These are phyloP conservation scores for Leishmania mexicana DNA, from an alignment of 208 protist genomes.

Conservation along the genomic window DNA sequence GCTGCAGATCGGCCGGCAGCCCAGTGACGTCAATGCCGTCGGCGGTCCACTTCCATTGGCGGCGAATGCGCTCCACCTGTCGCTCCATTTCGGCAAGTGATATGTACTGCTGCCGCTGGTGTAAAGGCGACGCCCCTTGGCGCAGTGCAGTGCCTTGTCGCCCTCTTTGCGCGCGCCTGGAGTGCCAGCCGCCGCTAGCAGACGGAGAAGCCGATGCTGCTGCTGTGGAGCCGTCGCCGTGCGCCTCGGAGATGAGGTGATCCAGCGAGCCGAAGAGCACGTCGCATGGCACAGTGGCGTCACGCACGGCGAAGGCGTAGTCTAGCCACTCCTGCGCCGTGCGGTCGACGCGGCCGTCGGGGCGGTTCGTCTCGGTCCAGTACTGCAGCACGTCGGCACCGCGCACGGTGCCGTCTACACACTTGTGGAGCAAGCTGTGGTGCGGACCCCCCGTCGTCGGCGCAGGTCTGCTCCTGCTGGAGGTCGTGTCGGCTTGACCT, in stretches of 20 bases:
- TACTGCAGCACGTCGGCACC: constrained; percentile 71
- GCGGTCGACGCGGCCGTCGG: constrained; percentile 51
- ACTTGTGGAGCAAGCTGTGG: constrained; percentile 56
- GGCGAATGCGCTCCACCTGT: constrained; percentile 62
- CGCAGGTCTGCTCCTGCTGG: not conserved
- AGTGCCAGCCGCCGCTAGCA: not conserved
- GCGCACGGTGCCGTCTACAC: constrained; percentile 56
- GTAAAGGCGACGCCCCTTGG: not conserved
- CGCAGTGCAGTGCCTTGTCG: not conserved
- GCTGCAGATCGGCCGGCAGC: constrained; percentile 57
- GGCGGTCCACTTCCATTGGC: constrained; percentile 45
- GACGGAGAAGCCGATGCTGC: not conserved
- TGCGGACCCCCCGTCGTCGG: not conserved
- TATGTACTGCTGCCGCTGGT: constrained; percentile 34
- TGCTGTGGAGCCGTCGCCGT: not conserved
- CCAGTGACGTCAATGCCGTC: constrained; percentile 88
- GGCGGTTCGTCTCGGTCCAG: constrained; percentile 80
- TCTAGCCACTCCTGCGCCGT: constrained; percentile 73
- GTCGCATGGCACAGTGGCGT: constrained; percentile 61
- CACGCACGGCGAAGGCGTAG: constrained; percentile 55
- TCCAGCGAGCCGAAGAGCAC: constrained; percentile 71
- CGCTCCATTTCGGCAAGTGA: constrained; percentile 63
- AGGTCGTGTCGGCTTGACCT: not conserved
- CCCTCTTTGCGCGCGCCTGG: not conserved
- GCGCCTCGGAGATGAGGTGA: constrained; percentile 36